These are phyloP conservation scores for Hypoxylon intermedium DNA, from an alignment of 495 filamentous ascomycete genomes.

Conservation along the genomic window DNA sequence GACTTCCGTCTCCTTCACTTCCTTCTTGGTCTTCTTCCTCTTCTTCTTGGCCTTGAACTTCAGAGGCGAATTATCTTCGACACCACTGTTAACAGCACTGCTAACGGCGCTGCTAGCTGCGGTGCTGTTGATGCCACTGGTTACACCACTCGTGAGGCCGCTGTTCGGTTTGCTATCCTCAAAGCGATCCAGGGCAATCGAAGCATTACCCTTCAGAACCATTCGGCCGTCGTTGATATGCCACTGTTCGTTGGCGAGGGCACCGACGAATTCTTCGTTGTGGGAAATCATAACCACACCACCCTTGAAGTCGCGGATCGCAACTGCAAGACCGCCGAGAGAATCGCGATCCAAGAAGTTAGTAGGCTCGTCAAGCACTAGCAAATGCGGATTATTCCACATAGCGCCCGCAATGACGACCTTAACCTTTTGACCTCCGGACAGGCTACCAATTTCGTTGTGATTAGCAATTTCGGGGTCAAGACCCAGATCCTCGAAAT, in stretches of 20 bases:
- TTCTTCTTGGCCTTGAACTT: conserved; percentile 92
- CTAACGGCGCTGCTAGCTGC: conserved; percentile 65
- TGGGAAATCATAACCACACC: conserved; percentile 99
- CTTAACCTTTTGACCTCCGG: conserved; percentile 99
- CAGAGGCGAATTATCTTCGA: conserved; percentile 77
- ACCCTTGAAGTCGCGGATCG: conserved; percentile 96
- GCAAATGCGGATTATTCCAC: conserved; percentile 98
- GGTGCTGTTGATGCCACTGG: conserved; percentile 62
- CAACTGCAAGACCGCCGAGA: conserved; percentile 91
- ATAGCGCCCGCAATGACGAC: conserved; percentile 96
- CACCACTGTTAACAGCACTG: conserved; percentile 82
- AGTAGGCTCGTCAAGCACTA: conserved; percentile 97
- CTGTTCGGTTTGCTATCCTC: conserved; percentile 77
- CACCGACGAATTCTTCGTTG: conserved; percentile 98
- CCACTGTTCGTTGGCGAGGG: conserved; percentile 93
- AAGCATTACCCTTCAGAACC: conserved; percentile 77
- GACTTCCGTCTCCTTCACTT: conserved; percentile 91
- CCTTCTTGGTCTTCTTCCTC: conserved; percentile 98
- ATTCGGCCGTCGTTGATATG: conserved; percentile 88
- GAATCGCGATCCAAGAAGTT: conserved; percentile 99
- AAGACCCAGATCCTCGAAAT: conserved; percentile 95
- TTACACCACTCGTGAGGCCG: conserved; percentile 58
- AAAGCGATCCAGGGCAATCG: conserved; percentile 79
- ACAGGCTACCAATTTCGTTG: conserved; percentile 96
- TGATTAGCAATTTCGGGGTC: conserved; percentile 98